Evolutionary conservation across 345 rosid genomes (phyloP), one percentile per base, ranked within the genome.

Genomic region (Ceriops decandra): DNA sequence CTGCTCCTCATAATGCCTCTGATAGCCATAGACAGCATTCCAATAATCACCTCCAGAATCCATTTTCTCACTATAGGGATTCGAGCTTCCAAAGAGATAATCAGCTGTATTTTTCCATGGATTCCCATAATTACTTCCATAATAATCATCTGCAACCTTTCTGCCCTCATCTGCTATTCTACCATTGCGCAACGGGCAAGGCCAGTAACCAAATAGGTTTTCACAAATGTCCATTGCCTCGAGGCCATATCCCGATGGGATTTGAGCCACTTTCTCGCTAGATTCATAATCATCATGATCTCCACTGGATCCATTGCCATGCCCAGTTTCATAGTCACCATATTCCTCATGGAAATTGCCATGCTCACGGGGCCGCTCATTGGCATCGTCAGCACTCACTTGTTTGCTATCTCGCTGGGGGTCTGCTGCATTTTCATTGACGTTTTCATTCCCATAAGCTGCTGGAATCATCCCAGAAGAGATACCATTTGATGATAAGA

Each of bases 221-320:
- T 92, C 98, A 52, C 98, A 92, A 0, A 92, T 72, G 57, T 92
- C 96, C 77, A 87, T 68, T 0, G 96, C 85, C 70, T 90, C 96
- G 73, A 92, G 82, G 7, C 95, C 96, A 68, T 83, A 83, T 46
- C 96, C 98, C 13, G 91, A 78, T 17, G 92, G 90, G 61, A 84
- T 54, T 60, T 80, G 88, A 59, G 73, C n/a, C 67, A 67, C 82
- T 60, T 51, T 72, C 60, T 70, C 79, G 22, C 56, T 84, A 28
- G 69, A 35, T 46, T 65, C 82, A 52, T 33, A 32, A 13, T 13
- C 19, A 35, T 62, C 73, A 28, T 17, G 13, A 19, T 63, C 74
- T 53, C 65, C 72, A 62, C 24, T 62, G 20, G 20, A 51, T 42
- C 74, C 75, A 21, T 27, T 63, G 13, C 9, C 63, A 51, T 68